These are phyloP conservation scores for Phellopilus nigrolimitatus DNA, from an alignment of 1,284 basidiomycete species.

Conservation along the genomic window DNA sequence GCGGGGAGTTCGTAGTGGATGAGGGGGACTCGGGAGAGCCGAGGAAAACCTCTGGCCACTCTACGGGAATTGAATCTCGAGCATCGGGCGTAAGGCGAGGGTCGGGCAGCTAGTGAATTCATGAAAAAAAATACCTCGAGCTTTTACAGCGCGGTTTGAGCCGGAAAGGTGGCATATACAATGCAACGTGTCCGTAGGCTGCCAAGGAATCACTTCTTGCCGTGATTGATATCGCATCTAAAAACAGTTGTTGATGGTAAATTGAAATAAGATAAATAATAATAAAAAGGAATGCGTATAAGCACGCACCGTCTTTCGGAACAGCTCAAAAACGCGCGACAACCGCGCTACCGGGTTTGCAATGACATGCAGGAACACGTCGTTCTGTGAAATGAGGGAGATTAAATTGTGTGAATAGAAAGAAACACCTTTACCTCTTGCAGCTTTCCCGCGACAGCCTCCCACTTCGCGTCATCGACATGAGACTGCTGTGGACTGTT, in stretches of 20 bases:
- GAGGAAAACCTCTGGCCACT: constrained; percentile 17
- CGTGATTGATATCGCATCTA: constrained; percentile 18
- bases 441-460: constrained; percentile 9
- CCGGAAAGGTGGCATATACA: constrained; percentile 21
- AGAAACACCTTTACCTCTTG: constrained; percentile 10
- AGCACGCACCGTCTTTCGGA: constrained; percentile 18
- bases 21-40: constrained; percentile 1
- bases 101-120: background rate
- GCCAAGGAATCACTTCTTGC: constrained; percentile 20
- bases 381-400: constrained; percentile 14
- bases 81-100: background rate
- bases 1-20: constrained; percentile 1
- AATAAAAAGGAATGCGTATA: background rate
- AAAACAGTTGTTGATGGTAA: background rate
- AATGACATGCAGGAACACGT: constrained; percentile 19
- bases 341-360: constrained; percentile 16
- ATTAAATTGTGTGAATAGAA: constrained; percentile 1
- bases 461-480: constrained; percentile 13
- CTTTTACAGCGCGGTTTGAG: background rate
- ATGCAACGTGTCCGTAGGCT: constrained; percentile 13
- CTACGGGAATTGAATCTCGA: constrained; percentile 3
- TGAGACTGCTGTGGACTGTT: constrained; percentile 2
- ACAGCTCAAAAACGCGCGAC: constrained; percentile 18
- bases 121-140: background rate
- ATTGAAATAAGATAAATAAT: background rate